Evolutionary conservation across 306 rosid genomes (phyloP).

Genomic region (Begonia loranthoides): DNA sequence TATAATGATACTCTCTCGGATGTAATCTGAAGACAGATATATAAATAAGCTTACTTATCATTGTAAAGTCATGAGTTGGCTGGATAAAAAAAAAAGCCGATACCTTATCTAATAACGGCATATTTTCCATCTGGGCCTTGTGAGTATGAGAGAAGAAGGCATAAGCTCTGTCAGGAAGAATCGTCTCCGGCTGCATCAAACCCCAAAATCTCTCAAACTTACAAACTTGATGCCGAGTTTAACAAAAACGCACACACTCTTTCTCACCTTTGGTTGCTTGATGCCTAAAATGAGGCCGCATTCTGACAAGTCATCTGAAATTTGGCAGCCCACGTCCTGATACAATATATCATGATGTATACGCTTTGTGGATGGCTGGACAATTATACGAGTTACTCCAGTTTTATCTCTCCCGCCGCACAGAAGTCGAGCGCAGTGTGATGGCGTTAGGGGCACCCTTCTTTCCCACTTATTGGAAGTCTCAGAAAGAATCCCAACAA

Average conservation of each 20-base stretch:
- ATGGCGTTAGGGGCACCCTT: constrained; percentile 76
- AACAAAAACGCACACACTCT: neutral
- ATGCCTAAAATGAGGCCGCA: constrained; percentile 83
- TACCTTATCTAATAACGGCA: constrained; percentile 85
- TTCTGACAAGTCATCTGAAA: constrained; percentile 67
- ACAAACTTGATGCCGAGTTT: neutral
- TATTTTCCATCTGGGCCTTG: constrained; percentile 88
- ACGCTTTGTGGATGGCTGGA: constrained; percentile 82
- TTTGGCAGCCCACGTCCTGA: constrained; percentile 81
- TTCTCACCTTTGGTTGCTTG: constrained; percentile 74
- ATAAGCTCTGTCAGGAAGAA: constrained; percentile 84
- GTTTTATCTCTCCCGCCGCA: constrained; percentile 31
- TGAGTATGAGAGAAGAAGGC: constrained; percentile 92
- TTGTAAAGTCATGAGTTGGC: constrained; percentile 3
- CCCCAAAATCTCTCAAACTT: constrained; percentile 4
- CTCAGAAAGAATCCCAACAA: constrained; percentile 75
- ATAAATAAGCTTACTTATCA: constrained; percentile 5
- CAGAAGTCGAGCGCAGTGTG: constrained; percentile 81
- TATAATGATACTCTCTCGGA: constrained; percentile 59
- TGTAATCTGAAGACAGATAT: constrained; percentile 34
- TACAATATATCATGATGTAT: constrained; percentile 65
- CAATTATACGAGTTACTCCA: constrained; percentile 54
- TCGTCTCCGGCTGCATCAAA: constrained; percentile 57
- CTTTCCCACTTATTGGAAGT: constrained; percentile 87
- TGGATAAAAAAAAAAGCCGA: constrained; percentile 7